These are phyloP conservation scores for Venturia oleaginea DNA, from an alignment of 2,329 filamentous ascomycete genomes.

Conservation along the genomic window DNA sequence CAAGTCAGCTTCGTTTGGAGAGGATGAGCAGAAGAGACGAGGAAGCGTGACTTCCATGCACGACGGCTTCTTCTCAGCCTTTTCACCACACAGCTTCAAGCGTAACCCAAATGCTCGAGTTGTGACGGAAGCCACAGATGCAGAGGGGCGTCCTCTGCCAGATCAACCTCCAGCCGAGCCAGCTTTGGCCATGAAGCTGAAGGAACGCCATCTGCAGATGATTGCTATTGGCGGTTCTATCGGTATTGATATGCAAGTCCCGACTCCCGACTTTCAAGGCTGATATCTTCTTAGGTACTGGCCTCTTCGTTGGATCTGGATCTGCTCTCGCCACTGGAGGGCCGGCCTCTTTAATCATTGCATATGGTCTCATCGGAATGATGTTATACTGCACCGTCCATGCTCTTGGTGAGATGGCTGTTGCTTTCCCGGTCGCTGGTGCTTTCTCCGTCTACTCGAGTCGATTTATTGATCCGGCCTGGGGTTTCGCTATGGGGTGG, in stretches of 20 bases:
- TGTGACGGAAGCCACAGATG: slow-evolving; percentile 55
- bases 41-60: slow-evolving; percentile 7
- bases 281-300: slow-evolving; percentile 45
- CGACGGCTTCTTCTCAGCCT: slow-evolving; percentile 11
- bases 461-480: slow-evolving; percentile 84
- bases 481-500: slow-evolving; percentile 69
- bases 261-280: neutral
- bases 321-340: slow-evolving; percentile 60
- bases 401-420: slow-evolving; percentile 82
- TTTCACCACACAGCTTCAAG: slow-evolving; percentile 49
- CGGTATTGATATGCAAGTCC: slow-evolving; percentile 39
- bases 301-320: slow-evolving; percentile 40
- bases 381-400: slow-evolving; percentile 93
- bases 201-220: slow-evolving; percentile 78
- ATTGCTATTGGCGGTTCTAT: slow-evolving; percentile 84
- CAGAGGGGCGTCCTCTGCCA: slow-evolving; percentile 29
- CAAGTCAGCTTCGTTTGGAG: neutral
- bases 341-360: slow-evolving; percentile 67
- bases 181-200: slow-evolving; percentile 42
- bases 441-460: slow-evolving; percentile 90
- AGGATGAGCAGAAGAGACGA: neutral
- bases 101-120: slow-evolving; percentile 50
- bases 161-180: slow-evolving; percentile 22
- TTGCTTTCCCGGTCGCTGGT: slow-evolving; percentile 84
- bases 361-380: slow-evolving; percentile 67